Base-by-base conservation (phyloP, 495 filamentous ascomycete genomes). In the Aspergillus sclerotiicarbonarius region DNA sequence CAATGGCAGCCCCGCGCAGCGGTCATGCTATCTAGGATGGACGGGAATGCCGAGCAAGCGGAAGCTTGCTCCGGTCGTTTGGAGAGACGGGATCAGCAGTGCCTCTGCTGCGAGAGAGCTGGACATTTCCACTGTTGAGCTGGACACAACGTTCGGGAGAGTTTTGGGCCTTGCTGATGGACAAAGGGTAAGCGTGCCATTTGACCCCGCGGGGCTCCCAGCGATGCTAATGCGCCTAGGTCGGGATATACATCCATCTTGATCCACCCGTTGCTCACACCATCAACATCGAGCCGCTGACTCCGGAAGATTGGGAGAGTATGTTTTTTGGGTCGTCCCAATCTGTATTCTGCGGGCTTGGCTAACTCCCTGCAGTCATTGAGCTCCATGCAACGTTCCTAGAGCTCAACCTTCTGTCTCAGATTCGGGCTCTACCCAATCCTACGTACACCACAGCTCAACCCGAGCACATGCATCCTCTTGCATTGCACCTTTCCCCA, bases 31-130 rank as follows among this genome's bases (percentile, higher is more conserved):
- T 62, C 77, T 94, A 46, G 94, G 94, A 64, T 98, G 95, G 95
- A 96, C 94, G 16, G 94, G 94, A 58, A 94, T 98, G 90, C 86
- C 89, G 61, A 96, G 91, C 80, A 92, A 91, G 80, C 80, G 88
- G 61, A 89, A 85, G 70, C 75, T 88, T 60, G 84, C 85, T 30
- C 82, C 90, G 3, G 80, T 92, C 13, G 84, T 91, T 16, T 79
- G 84, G 44, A 82, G 86, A 57, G 87, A 90, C 69, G 89, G 90
- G 6, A 84, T 91, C 59, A 82, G 70, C 64, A 80, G 81, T 46
- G 72, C 84, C 32, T 79, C 80, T 10, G 72, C 75, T 47, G 76
- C 76, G 4, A 80, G 84, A 67, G 88, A 91, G 56, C 88, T 90
- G 65, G 90, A 94, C 61, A 71, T 87, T 9, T 71, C 86, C 2